A percentile compares a stretch with the other conserved stretches of the same genome.
These are phyloP conservation scores for Kluyveromyces sp. DNA, from an alignment of 1,139 yeast species.

Conservation along the genomic window DNA sequence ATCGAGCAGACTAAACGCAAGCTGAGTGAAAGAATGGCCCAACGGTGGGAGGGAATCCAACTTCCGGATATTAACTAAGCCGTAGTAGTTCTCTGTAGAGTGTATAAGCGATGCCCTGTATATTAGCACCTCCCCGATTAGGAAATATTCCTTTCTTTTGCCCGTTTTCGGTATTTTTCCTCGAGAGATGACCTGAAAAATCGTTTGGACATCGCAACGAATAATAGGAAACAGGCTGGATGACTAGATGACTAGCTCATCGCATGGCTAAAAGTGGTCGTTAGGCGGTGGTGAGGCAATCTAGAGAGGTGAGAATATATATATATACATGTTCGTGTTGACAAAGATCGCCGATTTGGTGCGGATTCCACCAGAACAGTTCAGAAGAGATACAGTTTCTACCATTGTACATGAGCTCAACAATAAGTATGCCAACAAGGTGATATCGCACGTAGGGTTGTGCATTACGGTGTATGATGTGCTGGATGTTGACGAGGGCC, in stretches of 20 bases:
- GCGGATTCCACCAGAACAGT: conserved; percentile 80
- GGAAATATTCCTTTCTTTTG: too few species aligned
- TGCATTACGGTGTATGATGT: conserved; percentile 82
- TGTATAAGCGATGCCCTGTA: too few species aligned
- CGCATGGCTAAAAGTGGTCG: too few species aligned
- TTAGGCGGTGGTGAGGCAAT: too few species aligned
- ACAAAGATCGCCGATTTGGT: conserved; percentile 75
- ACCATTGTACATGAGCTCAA: conserved; percentile 78
- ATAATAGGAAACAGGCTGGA: too few species aligned
- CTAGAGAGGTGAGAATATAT: too few species aligned
- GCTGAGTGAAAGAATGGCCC: background rate
- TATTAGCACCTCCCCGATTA: too few species aligned
- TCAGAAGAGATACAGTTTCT: conserved; percentile 52
- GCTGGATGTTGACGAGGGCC: conserved; percentile 72
- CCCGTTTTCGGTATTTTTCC: too few species aligned
- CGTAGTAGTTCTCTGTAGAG: too few species aligned
- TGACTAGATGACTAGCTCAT: too few species aligned
- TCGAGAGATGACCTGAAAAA: too few species aligned
- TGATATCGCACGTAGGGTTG: conserved; percentile 75
- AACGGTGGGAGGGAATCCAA: background rate
- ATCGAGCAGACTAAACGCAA: background rate
- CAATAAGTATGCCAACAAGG: conserved; percentile 75
- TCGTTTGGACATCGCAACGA: too few species aligned
- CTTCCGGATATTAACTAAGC: background rate
- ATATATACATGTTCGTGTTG: conserved; percentile 65